Base-by-base conservation (phyloP, 176 grass and related monocot species). In the Aegilops tauschii region DNA sequence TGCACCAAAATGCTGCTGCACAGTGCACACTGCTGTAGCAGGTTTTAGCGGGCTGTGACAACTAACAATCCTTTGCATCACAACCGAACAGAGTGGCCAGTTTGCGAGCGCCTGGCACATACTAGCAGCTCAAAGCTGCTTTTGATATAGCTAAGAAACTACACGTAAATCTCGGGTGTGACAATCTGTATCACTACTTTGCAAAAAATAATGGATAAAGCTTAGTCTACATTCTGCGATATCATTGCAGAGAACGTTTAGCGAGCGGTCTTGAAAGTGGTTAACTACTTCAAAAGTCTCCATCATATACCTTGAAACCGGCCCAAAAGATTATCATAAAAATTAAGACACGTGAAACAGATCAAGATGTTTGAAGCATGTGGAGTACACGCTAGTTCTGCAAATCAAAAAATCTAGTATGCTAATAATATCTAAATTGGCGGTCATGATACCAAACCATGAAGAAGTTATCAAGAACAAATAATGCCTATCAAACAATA, bases 351-450 rank as follows among this genome's bases (percentile, higher is more conserved):
- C 31, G 25, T 54, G 23, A 73, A 30, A n/a, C 70, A 71, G 63
- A 39, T 86, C 31, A 61, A 86, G 73, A 71, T 90, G 30, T 29
- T 80, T 45, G 70, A 20, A 58, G n/a, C 84, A 85, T 35, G 25
- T 5, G 31, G 34, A 82, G 10, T 50, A 16, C 37, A 80, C 73
- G 2, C 18, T 39, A 56, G 21, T 79, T 81, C 61, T 12, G 61
- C 76, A 85, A 44, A 66, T 85, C 13, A 77, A 40, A 81, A 91
- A 76, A 23, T 21, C 52, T 12, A 62, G 39, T 69, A 44, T 45
- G 61, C 85, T 87, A 56, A 56, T 27, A 65, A 14, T 78, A 45
- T 74, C 66, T 85, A 84, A 76, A 77, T 61, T 84, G 64, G 69
- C 50, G 72, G 49, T 84, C 69, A 75, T 12, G 36, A 47, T 28